Conservation (phyloP, 129 eudicot species). For the Lactuca saligna region DNA sequence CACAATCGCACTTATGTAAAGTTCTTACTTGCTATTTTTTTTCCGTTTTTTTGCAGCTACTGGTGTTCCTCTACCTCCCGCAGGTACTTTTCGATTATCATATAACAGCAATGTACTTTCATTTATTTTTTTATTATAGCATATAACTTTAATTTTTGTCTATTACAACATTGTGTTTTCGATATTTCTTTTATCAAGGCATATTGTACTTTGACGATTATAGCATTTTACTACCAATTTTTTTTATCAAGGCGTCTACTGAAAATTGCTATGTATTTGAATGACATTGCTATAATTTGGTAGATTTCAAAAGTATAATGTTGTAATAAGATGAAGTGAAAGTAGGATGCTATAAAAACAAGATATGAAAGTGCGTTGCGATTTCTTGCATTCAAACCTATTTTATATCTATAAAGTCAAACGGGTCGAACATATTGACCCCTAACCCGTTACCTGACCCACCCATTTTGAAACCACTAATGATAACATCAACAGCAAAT, state of each 20-base stretch:
- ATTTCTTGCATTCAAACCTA: neutral
- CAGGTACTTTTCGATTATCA: conserved; percentile 47
- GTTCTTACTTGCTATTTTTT: neutral
- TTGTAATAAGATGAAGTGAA: neutral
- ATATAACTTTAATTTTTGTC: neutral
- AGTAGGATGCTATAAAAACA: neutral
- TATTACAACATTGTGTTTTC: neutral
- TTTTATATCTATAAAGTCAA: neutral
- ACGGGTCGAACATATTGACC: neutral
- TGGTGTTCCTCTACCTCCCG: conserved; percentile 70
- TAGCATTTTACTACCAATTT: neutral
- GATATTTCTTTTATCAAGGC: neutral
- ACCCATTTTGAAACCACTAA: neutral
- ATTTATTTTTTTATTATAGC: too few species aligned
- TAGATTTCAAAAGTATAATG: too few species aligned
- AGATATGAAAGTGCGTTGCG: neutral
- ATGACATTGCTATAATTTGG: neutral
- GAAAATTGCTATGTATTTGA: neutral
- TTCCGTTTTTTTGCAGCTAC: conserved; percentile 50
- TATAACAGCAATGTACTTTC: neutral
- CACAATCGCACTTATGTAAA: neutral
- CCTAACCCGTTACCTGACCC: neutral
- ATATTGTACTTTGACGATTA: neutral
- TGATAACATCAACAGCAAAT: neutral
- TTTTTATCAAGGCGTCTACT: neutral